Evolutionary conservation across 2,329 filamentous ascomycete species (phyloP).

Genomic region (Penicillium sp.): DNA sequence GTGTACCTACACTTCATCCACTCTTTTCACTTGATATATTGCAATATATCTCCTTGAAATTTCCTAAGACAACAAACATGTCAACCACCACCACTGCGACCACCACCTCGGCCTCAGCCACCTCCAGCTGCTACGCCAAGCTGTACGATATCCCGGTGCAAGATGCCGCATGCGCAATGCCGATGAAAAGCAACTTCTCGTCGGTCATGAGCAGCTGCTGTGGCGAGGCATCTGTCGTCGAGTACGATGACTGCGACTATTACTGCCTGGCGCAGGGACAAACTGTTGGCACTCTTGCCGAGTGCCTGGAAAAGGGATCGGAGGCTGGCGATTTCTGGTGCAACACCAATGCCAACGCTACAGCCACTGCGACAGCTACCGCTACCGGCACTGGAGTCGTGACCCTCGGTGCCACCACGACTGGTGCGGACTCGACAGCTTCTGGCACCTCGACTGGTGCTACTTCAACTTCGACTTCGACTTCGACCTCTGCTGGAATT

Average conservation of each 20-base stretch:
- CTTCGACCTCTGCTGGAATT: slow-evolving; percentile 10
- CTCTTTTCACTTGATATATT: not conserved
- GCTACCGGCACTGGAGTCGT: slow-evolving; percentile 18
- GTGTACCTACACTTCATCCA: not conserved
- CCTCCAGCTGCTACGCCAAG: slow-evolving; percentile 20
- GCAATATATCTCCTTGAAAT: not conserved
- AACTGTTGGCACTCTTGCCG: slow-evolving; percentile 16
- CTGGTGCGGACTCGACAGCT: slow-evolving; percentile 2
- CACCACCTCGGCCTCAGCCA: slow-evolving; percentile 13
- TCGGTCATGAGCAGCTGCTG: slow-evolving; percentile 24
- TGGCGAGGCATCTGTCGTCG: slow-evolving; percentile 17
- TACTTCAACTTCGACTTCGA: slow-evolving; percentile 8
- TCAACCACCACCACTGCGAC: slow-evolving; percentile 12
- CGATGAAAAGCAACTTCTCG: slow-evolving; percentile 19
- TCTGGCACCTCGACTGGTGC: slow-evolving; percentile 13
- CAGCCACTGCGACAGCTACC: slow-evolving; percentile 17
- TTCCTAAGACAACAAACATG: slow-evolving; percentile 1
- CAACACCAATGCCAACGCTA: slow-evolving; percentile 24
- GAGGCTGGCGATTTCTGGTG: slow-evolving; percentile 23
- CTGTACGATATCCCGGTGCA: slow-evolving; percentile 25
- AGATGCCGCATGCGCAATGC: slow-evolving; percentile 27
- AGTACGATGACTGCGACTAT: slow-evolving; percentile 24
- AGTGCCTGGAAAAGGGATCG: slow-evolving; percentile 23
- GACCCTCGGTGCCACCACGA: slow-evolving; percentile 8
- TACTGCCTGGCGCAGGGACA: slow-evolving; percentile 25